Conservation (phyloP, 2,329 filamentous ascomycete species). For the Trichophyton verrucosum region DNA sequence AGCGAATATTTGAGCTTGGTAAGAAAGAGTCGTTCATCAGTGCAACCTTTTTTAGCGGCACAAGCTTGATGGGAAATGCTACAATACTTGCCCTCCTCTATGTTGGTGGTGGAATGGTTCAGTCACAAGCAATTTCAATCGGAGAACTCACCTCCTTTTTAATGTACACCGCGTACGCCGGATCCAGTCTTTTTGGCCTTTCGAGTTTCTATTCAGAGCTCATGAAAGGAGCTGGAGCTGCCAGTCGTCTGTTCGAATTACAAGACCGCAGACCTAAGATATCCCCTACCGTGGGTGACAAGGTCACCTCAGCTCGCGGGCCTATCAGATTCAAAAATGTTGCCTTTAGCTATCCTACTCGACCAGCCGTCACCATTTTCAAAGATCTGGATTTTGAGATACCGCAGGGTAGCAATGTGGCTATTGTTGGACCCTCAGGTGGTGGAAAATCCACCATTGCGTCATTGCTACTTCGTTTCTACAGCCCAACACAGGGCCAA, state of each 20-base stretch:
- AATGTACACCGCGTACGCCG: slow-evolving; percentile 89
- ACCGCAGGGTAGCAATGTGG: slow-evolving; percentile 84
- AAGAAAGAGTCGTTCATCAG: slow-evolving; percentile 76
- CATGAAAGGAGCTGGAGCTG: slow-evolving; percentile 97
- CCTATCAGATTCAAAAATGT: slow-evolving; percentile 80
- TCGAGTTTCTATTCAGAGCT: slow-evolving; percentile 95
- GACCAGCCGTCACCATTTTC: slow-evolving; percentile 86
- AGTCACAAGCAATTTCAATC: slow-evolving; percentile 70
- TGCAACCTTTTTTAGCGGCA: slow-evolving; percentile 71
- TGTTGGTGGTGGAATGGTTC: slow-evolving; percentile 81
- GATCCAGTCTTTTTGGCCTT: slow-evolving; percentile 80
- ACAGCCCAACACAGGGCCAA: slow-evolving; percentile 62
- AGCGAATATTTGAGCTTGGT: slow-evolving; percentile 81
- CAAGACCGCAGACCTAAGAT: slow-evolving; percentile 83
- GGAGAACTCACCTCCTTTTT: slow-evolving; percentile 92
- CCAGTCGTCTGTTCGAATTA: slow-evolving; percentile 89
- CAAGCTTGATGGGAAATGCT: slow-evolving; percentile 74
- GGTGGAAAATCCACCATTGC: slow-evolving; percentile 95
- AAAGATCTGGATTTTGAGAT: slow-evolving; percentile 80
- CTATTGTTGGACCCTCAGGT: slow-evolving; percentile 89
- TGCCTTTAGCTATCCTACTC: slow-evolving; percentile 80
- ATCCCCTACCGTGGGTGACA: slow-evolving; percentile 67
- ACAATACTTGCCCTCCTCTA: slow-evolving; percentile 85
- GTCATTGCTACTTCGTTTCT: slow-evolving; percentile 82
- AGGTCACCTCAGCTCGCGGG: slow-evolving; percentile 72